phyloP scores from a whole-genome alignment of 2,329 filamentous ascomycete species.

The Amauroascus verrucosus region DNA sequence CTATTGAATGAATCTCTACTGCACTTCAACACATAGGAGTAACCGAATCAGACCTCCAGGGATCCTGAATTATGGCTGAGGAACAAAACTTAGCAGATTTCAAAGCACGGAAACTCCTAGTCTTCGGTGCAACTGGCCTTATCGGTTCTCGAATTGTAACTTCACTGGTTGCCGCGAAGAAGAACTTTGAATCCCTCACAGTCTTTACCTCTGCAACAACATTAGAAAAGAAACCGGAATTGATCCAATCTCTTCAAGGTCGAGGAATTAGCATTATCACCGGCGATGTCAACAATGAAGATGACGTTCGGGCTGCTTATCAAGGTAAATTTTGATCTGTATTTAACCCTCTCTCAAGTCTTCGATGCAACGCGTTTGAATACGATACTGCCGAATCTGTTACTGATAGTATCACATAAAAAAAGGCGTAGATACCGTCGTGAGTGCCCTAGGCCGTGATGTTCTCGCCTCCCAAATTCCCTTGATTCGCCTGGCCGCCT shows the following conservation, averaged over 20 bases:
- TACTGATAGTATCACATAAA: background rate
- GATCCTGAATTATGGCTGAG: background rate
- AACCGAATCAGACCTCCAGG: too few species aligned
- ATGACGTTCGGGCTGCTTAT: slow-evolving; percentile 49
- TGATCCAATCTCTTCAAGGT: slow-evolving; percentile 40
- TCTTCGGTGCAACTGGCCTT: slow-evolving; percentile 45
- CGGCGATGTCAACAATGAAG: slow-evolving; percentile 45
- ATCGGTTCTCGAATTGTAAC: slow-evolving; percentile 45
- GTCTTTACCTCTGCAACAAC: slow-evolving; percentile 50
- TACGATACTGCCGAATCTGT: background rate
- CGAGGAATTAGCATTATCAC: slow-evolving; percentile 46
- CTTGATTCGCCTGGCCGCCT: slow-evolving; percentile 51
- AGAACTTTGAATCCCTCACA: slow-evolving; percentile 42
- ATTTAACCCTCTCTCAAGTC: too few species aligned
- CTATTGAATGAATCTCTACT: too few species aligned
- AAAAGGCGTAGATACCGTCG: slow-evolving; percentile 51
- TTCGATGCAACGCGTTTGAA: too few species aligned
- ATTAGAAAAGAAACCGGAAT: slow-evolving; percentile 40
- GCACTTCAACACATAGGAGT: too few species aligned
- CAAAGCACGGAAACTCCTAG: slow-evolving; percentile 36
- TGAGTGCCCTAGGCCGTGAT: slow-evolving; percentile 55
- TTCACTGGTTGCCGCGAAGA: slow-evolving; percentile 39
- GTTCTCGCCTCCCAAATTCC: slow-evolving; percentile 52
- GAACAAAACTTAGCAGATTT: slow-evolving; percentile 2
- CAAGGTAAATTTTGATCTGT: slow-evolving; percentile 31